Base-by-base conservation (phyloP, 176 grass and related monocot species). In the Oryza glumipatula region DNA sequence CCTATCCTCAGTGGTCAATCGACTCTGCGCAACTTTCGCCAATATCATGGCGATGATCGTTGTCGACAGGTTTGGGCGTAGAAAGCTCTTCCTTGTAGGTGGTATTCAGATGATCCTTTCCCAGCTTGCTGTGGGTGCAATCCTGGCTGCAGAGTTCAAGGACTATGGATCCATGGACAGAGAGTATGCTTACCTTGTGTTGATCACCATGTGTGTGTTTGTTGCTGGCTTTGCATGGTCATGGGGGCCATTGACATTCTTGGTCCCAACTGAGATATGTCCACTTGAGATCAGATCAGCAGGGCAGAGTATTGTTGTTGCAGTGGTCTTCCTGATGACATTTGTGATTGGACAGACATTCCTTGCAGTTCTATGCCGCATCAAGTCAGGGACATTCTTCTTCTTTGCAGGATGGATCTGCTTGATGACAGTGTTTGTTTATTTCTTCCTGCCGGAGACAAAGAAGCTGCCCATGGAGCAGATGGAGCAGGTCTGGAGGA, bases 101-200 rank as follows among this genome's bases (percentile, higher is more conserved):
- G 94, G 94, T 28, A 85, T 88, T 61, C 91, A 92, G 79, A 97
- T 97, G 94, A 88, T 97, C 60, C 35, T 97, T 7, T 92, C 91
- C 0, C 94, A 94, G 79, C 6, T 94, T 5, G 74, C 78, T 23
- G 67, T 94, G 4, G 85, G 89, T 11, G 82, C 78, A 38, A 90
- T 97, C 65, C 78, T 94, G 17, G 89, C 90, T 67, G 70, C 78
- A 13, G 68, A 94, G 83, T 79, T 97, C 69, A 92, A 92, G 74
- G 94, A 97, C 71, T 21, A 88, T 28, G 89, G 77, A 56, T 2
- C 39, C 21, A 94, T 94, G 94, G 76, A 88, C 24, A 86, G 63
- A 67, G 76, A 81, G 11, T 90, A 86, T 38, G 89, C 79, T 17
- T 91, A 88, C 64, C 67, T 94, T 35, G 87, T 97, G 28, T 65